Evolutionary conservation across 176 grass and related monocot species (phyloP).

Genomic region (Zizania latifolia): DNA sequence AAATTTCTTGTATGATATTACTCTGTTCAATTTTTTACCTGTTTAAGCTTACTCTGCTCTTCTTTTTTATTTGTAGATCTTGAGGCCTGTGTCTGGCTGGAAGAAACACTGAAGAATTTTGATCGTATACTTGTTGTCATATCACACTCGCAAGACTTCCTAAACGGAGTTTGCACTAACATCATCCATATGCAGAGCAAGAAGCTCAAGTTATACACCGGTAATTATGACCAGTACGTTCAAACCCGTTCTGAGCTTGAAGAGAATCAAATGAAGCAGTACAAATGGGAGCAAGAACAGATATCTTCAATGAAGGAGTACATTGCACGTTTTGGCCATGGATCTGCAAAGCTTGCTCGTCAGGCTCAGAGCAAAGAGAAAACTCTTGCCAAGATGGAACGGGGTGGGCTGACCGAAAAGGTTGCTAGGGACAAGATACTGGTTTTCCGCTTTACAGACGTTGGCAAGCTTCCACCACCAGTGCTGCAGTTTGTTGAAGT

Average conservation of each 20-base stretch:
- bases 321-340: conserved; percentile 88
- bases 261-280: conserved; percentile 95
- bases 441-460: conserved; percentile 67
- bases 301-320: conserved; percentile 90
- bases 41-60: too few relatives aligned
- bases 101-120: conserved; percentile 81
- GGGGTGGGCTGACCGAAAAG: conserved; percentile 82
- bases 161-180: conserved; percentile 89
- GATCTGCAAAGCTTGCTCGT: conserved; percentile 82
- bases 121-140: conserved; percentile 79
- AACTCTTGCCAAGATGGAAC: conserved; percentile 96
- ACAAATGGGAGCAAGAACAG: conserved; percentile 96
- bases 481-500: conserved; percentile 92
- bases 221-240: conserved; percentile 84
- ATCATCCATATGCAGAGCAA: conserved; percentile 96
- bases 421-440: conserved; percentile 64
- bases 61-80: conserved; percentile 91
- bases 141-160: conserved; percentile 87
- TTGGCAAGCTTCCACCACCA: conserved; percentile 79
- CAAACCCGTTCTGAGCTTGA: conserved; percentile 73
- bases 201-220: conserved; percentile 85
- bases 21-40: too few relatives aligned
- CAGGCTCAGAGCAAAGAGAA: conserved; percentile 95
- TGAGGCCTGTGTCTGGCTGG: conserved; percentile 94
- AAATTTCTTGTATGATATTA: too few relatives aligned